phyloP scores from a whole-genome alignment of 2,329 filamentous ascomycete genomes.

The Cladobotryum protrusum region DNA sequence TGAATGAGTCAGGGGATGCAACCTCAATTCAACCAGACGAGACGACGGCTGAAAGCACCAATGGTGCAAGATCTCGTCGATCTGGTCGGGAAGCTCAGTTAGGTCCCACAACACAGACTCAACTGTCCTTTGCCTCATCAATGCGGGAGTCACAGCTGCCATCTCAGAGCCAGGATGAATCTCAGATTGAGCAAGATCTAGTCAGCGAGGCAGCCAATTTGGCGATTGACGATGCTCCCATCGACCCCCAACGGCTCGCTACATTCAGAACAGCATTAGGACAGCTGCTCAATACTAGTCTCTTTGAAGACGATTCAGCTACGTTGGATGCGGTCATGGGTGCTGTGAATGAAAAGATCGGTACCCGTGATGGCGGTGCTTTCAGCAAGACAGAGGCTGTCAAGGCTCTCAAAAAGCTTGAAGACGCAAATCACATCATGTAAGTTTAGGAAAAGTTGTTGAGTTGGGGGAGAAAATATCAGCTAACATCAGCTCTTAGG shows the following conservation, averaged over 20 bases:
- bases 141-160: constrained; percentile 66
- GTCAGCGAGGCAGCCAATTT: constrained; percentile 36
- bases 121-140: constrained; percentile 71
- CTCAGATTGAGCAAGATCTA: constrained; percentile 41
- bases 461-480: not conserved
- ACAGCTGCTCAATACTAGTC: constrained; percentile 68
- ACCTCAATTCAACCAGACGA: not conserved
- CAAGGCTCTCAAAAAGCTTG: constrained; percentile 72
- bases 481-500: constrained; percentile 29
- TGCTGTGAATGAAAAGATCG: constrained; percentile 70
- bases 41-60: constrained; percentile 39
- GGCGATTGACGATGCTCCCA: constrained; percentile 39
- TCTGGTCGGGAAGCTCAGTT: constrained; percentile 33
- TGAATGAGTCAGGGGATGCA: not conserved
- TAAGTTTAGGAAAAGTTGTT: constrained; percentile 33
- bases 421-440: constrained; percentile 87
- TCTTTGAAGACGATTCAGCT: constrained; percentile 87
- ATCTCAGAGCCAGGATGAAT: constrained; percentile 37
- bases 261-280: constrained; percentile 78
- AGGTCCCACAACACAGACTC: constrained; percentile 35
- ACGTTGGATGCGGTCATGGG: constrained; percentile 66
- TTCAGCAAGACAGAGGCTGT: constrained; percentile 70
- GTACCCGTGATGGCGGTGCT: constrained; percentile 42
- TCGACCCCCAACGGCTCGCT: constrained; percentile 57
- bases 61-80: constrained; percentile 33